phyloP scores from a whole-genome alignment of 2,329 filamentous ascomycete species.

The Fragosphaeria purpurea region DNA sequence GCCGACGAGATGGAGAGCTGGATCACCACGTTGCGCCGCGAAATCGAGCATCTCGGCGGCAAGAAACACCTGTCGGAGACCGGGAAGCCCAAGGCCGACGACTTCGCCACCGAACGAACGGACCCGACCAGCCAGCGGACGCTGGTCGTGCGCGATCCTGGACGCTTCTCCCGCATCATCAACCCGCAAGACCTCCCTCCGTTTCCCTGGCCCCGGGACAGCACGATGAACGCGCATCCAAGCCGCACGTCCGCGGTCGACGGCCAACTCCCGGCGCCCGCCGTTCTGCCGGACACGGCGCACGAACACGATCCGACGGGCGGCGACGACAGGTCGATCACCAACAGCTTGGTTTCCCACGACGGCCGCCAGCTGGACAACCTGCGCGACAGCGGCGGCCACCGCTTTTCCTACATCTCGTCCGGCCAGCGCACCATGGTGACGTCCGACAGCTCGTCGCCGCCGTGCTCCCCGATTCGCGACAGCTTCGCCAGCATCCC shows the following conservation, averaged over 20 bases:
- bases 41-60: slow-evolving; percentile 62
- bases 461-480: slow-evolving; percentile 44
- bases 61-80: slow-evolving; percentile 53
- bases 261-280: slow-evolving; percentile 17
- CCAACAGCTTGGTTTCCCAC: slow-evolving; percentile 47
- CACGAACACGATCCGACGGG: slow-evolving; percentile 35
- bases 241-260: slow-evolving; percentile 10
- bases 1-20: slow-evolving; percentile 68
- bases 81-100: slow-evolving; percentile 38
- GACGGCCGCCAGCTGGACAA: slow-evolving; percentile 50
- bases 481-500: slow-evolving; percentile 38
- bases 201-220: slow-evolving; percentile 20
- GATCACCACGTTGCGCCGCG: slow-evolving; percentile 57
- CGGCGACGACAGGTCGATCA: slow-evolving; percentile 43
- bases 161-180: slow-evolving; percentile 33
- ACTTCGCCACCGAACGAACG: slow-evolving; percentile 22
- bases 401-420: slow-evolving; percentile 50
- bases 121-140: slow-evolving; percentile 35
- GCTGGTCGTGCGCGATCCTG: slow-evolving; percentile 36
- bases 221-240: too few species aligned
- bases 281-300: background rate
- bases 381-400: slow-evolving; percentile 42
- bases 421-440: slow-evolving; percentile 50
- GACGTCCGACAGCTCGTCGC: slow-evolving; percentile 49
- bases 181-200: slow-evolving; percentile 21